A percentile compares a stretch with the other conserved stretches of the same genome.
Evolutionary conservation across 192 early-diverging fungal species (phyloP).

Genomic region (Diversispora epigaea): DNA sequence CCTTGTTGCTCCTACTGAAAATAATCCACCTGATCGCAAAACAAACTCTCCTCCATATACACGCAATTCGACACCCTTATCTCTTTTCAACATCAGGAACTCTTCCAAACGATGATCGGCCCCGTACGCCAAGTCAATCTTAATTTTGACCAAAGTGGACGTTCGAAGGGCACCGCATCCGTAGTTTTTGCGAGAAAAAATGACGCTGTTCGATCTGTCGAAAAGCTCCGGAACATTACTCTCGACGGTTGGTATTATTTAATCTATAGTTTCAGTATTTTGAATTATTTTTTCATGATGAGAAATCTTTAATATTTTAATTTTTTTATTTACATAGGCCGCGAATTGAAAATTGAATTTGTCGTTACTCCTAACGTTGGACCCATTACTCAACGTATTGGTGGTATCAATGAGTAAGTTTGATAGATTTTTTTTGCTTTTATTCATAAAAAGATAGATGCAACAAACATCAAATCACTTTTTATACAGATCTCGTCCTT

Average conservation of each 20-base stretch:
- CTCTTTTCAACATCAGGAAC: constrained; percentile 26
- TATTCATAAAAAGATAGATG: no score
- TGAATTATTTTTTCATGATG: not conserved
- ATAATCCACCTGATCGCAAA: constrained; percentile 28
- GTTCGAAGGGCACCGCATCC: constrained; percentile 49
- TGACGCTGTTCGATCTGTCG: constrained; percentile 49
- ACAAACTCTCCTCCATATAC: constrained; percentile 26
- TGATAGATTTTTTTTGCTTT: not conserved
- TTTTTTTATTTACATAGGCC: constrained; percentile 33
- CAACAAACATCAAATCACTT: not conserved
- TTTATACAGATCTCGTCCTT: constrained; percentile 28
- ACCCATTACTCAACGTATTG: constrained; percentile 37
- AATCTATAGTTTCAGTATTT: not conserved
- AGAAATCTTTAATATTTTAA: constrained; percentile 3
- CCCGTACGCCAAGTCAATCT: constrained; percentile 52
- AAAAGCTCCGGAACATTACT: constrained; percentile 51
- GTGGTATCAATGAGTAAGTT: constrained; percentile 36
- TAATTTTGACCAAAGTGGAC: constrained; percentile 53
- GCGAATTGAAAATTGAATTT: constrained; percentile 50
- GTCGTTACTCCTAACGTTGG: constrained; percentile 43
- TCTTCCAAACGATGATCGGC: constrained; percentile 46
- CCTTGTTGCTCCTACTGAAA: constrained; percentile 23
- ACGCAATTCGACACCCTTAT: constrained; percentile 27
- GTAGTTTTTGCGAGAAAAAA: constrained; percentile 46
- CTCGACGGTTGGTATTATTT: constrained; percentile 43